Percentiles rank a stretch among this genome's conserved stretches.
Evolutionary conservation across 2,329 filamentous ascomycete genomes (phyloP).

Genomic region (Trichoderma cornu-damae): DNA sequence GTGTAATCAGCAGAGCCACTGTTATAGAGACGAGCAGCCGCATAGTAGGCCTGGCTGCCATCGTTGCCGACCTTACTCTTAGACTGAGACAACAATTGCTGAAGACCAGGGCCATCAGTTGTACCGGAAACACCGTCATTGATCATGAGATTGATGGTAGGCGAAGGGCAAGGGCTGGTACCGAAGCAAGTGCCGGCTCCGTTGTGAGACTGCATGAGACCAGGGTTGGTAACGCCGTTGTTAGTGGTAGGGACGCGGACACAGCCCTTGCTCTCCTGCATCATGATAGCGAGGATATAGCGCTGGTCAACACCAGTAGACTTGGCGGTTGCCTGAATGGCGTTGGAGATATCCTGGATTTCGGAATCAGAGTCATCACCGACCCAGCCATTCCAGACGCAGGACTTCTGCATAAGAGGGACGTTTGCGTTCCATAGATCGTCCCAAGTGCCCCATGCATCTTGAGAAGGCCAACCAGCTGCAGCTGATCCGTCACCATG

Average conservation of each 20-base stretch:
- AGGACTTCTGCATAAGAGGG: constrained; percentile 20
- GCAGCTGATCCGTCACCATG: constrained; percentile 23
- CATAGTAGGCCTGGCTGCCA: constrained; percentile 21
- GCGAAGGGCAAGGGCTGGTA: constrained; percentile 29
- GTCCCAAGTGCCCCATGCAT: constrained; percentile 21
- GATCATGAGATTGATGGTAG: constrained; percentile 30
- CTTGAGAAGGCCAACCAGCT: constrained; percentile 24
- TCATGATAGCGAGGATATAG: constrained; percentile 40
- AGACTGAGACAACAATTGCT: constrained; percentile 14
- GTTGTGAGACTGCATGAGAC: constrained; percentile 38
- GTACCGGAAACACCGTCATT: constrained; percentile 42
- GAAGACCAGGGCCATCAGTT: constrained; percentile 37
- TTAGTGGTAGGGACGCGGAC: constrained; percentile 39
- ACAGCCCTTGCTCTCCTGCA: constrained; percentile 44
- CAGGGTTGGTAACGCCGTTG: constrained; percentile 40
- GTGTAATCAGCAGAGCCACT: constrained; percentile 24
- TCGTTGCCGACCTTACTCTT: background rate
- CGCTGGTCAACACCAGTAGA: constrained; percentile 34
- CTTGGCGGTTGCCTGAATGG: constrained; percentile 32
- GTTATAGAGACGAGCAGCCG: constrained; percentile 24
- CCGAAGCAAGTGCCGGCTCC: constrained; percentile 36
- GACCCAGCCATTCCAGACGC: constrained; percentile 22
- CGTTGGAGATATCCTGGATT: constrained; percentile 18
- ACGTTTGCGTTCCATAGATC: constrained; percentile 23
- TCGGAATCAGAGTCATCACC: constrained; percentile 17